Conservation (phyloP, 176 grass and related monocot species). For the Eleusine indica region DNA sequence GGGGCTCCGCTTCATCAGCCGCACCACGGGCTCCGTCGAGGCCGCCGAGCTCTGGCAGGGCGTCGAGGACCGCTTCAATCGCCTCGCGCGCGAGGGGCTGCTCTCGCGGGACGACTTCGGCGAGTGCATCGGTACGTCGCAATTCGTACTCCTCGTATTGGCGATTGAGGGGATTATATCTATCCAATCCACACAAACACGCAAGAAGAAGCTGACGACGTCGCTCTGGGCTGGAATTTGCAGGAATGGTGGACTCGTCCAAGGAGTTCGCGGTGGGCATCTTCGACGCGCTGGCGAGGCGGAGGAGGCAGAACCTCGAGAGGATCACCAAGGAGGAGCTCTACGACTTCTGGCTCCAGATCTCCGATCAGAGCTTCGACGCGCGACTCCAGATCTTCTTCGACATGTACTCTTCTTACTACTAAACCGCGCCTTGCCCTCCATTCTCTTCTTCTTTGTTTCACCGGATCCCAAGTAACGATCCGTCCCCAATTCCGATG, state of each 20-base stretch:
- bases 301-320: constrained; percentile 75
- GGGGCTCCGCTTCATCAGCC: constrained; percentile 96
- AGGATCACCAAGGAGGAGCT: constrained; percentile 93
- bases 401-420: constrained; percentile 71
- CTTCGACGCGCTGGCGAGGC: constrained; percentile 89
- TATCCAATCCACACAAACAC: neutral
- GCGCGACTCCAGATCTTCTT: constrained; percentile 99
- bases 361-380: constrained; percentile 98
- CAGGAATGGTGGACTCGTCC: constrained; percentile 80
- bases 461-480: constrained; percentile 32
- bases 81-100: constrained; percentile 67
- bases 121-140: constrained; percentile 79
- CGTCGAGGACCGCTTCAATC: constrained; percentile 78
- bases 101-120: constrained; percentile 97
- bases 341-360: constrained; percentile 99
- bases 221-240: neutral
- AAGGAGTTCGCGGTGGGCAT: constrained; percentile 95
- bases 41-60: constrained; percentile 75
- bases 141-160: neutral
- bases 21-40: constrained; percentile 68
- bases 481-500: constrained; percentile 16
- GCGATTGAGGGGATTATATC: neutral
- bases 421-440: neutral
- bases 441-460: neutral
- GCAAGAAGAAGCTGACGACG: too few relatives aligned